Percentiles rank a stretch among this genome's conserved stretches.
Evolutionary conservation across 2,329 filamentous ascomycete species (phyloP).

Genomic region (Phoma herbarum): DNA sequence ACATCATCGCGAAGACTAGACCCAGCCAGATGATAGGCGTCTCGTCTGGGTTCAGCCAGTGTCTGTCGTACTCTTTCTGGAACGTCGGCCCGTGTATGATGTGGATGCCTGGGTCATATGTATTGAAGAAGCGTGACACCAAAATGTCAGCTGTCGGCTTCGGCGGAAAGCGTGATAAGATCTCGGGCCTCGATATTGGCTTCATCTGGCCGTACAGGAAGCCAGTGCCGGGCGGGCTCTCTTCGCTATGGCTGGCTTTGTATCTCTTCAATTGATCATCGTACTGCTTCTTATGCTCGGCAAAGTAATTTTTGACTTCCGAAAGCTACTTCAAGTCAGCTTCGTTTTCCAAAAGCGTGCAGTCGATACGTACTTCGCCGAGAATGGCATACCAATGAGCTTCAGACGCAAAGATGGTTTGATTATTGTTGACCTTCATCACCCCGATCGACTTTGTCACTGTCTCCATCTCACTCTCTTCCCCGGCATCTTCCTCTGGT

Average conservation of each 20-base stretch:
- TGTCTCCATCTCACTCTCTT: constrained; percentile 70
- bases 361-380: constrained; percentile 53
- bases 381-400: constrained; percentile 63
- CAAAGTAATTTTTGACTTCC: constrained; percentile 93
- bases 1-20: constrained; percentile 78
- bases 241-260: constrained; percentile 68
- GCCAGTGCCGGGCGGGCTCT: constrained; percentile 71
- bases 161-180: constrained; percentile 80
- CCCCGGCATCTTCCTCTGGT: constrained; percentile 60
- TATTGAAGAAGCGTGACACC: constrained; percentile 90
- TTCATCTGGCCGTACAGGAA: constrained; percentile 79
- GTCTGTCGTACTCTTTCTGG: constrained; percentile 69
- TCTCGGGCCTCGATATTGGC: constrained; percentile 75
- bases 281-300: constrained; percentile 84
- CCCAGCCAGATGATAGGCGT: constrained; percentile 81
- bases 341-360: background rate
- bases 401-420: constrained; percentile 59
- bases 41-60: constrained; percentile 77
- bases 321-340: constrained; percentile 66
- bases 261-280: constrained; percentile 83
- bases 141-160: constrained; percentile 85
- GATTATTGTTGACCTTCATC: constrained; percentile 62
- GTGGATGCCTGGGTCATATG: constrained; percentile 70
- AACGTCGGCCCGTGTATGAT: constrained; percentile 77
- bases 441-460: constrained; percentile 61